Evolutionary conservation across 495 filamentous ascomycete species (phyloP).

Genomic region (Aspergillus conjunctus): DNA sequence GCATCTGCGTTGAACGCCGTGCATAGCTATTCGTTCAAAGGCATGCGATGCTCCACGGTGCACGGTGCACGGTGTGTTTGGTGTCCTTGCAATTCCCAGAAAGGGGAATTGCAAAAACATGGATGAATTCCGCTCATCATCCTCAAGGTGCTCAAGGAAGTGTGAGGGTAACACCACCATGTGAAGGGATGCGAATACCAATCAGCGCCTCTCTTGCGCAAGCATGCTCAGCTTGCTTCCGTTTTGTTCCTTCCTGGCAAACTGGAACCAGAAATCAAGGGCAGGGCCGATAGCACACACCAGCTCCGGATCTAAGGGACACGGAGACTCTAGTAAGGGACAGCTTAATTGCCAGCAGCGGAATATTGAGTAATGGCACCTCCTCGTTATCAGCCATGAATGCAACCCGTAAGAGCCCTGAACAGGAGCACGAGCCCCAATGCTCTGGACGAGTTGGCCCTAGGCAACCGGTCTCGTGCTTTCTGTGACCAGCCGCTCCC

Average conservation of each 20-base stretch:
- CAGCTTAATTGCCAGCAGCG: not conserved
- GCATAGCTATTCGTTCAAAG: no score
- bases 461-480: conserved; percentile 30
- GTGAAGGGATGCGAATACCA: conserved; percentile 12
- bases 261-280: conserved; percentile 1
- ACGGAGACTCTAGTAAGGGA: conserved; percentile 17
- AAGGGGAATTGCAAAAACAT: not conserved
- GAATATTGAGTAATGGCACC: not conserved
- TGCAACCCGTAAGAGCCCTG: conserved; percentile 22
- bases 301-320: conserved; percentile 7
- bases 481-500: conserved; percentile 16
- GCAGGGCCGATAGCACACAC: conserved; percentile 12
- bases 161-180: not conserved
- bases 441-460: conserved; percentile 21
- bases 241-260: conserved; percentile 11
- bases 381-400: not conserved
- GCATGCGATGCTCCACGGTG: no score
- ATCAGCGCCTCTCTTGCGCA: conserved; percentile 7
- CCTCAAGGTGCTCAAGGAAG: no score
- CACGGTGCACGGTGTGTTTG: no score
- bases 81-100: no score
- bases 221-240: conserved; percentile 17
- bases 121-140: not conserved
- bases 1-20: not conserved
- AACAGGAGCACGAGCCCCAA: conserved; percentile 25